These are phyloP conservation scores for Sarocladiaceae sp. DNA, from an alignment of 2,329 filamentous ascomycete species.

Conservation along the genomic window DNA sequence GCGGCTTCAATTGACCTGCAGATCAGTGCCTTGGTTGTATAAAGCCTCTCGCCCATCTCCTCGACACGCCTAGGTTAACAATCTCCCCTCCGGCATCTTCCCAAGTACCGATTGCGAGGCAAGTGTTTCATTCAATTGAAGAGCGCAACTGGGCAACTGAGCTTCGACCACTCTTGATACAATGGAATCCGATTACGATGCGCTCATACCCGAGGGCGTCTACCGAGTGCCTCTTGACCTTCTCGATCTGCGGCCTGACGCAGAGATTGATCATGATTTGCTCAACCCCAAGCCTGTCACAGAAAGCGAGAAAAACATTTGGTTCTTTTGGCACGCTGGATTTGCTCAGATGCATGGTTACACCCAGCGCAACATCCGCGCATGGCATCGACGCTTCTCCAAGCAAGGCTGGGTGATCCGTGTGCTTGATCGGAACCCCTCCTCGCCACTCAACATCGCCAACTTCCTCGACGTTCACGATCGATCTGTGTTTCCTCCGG, in stretches of 20 bases:
- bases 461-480: constrained; percentile 42
- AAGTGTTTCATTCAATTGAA: too few relatives aligned
- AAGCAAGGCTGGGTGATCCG: constrained; percentile 46
- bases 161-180: too few relatives aligned
- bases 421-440: constrained; percentile 38
- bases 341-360: constrained; percentile 43
- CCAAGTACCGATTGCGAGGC: too few relatives aligned
- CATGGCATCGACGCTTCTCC: constrained; percentile 47
- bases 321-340: constrained; percentile 53
- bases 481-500: constrained; percentile 36
- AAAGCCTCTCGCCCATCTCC: too few relatives aligned
- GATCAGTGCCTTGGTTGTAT: too few relatives aligned
- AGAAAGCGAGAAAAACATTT: constrained; percentile 43
- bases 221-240: constrained; percentile 30
- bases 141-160: too few relatives aligned
- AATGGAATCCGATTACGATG: constrained; percentile 3
- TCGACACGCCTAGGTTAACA: too few relatives aligned
- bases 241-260: constrained; percentile 40
- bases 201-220: constrained; percentile 24
- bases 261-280: constrained; percentile 36
- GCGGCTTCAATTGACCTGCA: too few relatives aligned
- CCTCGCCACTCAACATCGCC: constrained; percentile 40
- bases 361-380: constrained; percentile 43
- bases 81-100: too few relatives aligned
- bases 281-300: constrained; percentile 30